Base-by-base conservation (phyloP, 2,329 filamentous ascomycete genomes). In the Coniochaeta sp. region DNA sequence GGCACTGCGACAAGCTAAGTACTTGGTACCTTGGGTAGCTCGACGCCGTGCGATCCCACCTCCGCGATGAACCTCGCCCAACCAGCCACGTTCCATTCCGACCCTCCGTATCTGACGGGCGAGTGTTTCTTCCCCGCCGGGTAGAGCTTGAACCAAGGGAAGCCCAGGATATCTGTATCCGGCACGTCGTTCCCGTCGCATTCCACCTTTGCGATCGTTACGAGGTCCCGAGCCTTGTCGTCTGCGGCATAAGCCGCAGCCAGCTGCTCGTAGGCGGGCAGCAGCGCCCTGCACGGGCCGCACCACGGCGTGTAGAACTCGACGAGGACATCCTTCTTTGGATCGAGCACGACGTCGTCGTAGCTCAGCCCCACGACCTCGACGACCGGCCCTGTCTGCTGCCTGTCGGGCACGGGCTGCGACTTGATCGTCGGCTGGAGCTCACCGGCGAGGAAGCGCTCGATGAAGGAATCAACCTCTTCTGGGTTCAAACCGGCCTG, bases 271-370 rank as follows among this genome's bases (percentile, higher is more conserved):
- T 97, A 99, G 77, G 96, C 89, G 70, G 95, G 95, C 60, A 93
- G 93, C 64, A 99, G 88, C 76, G 87, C 93, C 86, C 98, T 98
- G 91, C 95, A 99, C 86, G 99, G 95, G 69, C 95, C 95, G 75
- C 95, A 99, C 95, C 95, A 99, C 65, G 95, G 95, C 62, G 95
- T 95, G 81, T 99, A 99, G 82, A 96, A 98, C 82, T 99, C 95
- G 65, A 99, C 79, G 66, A 99, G 85, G 62, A 99, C 95, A 76
- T 99, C 95, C 89, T 98, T 98, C 73, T 88, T 83, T 75, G 96
- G 89, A 73, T 99, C 89, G 59, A 97, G 84, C 71, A 99, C 93
- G 67, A 98, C 80, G 8, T 96, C 84, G 65, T 96, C 83, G 84
- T 97, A 99, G 80, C 84, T 93, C 81, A 96, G 90, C 74, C 93